Percentiles rank a stretch among this genome's conserved stretches.
Evolutionary conservation across 208 protist genomes (phyloP).

Genomic region (Leishmania arabica): DNA sequence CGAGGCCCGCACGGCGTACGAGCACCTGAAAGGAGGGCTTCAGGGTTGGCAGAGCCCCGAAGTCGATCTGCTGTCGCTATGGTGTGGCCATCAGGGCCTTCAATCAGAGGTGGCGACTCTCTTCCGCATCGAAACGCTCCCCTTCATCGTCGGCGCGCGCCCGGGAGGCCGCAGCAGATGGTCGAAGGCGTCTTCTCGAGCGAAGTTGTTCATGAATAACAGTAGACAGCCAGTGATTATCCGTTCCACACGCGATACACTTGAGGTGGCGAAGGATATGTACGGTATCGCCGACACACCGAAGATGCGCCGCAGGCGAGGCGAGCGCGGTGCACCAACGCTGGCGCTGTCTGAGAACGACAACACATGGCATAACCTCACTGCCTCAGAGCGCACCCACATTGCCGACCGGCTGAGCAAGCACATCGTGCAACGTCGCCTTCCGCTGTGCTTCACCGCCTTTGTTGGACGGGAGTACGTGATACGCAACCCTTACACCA

Average conservation of each 20-base stretch:
- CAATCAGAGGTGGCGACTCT: conserved; percentile 65
- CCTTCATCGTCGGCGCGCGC: conserved; percentile 62
- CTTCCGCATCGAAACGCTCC: conserved; percentile 57
- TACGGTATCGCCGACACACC: conserved; percentile 27
- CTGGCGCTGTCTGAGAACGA: not conserved
- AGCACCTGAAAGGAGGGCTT: conserved; percentile 33
- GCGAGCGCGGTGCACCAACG: not conserved
- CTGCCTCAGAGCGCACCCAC: conserved; percentile 6
- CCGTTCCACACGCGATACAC: conserved; percentile 13
- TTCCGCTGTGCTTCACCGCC: conserved; percentile 66
- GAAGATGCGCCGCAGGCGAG: not conserved
- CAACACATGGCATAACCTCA: conserved; percentile 37
- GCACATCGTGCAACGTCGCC: conserved; percentile 38
- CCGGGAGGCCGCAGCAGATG: conserved; percentile 9
- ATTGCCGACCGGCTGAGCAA: conserved; percentile 24
- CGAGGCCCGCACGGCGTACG: conserved; percentile 37
- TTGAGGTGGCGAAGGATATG: conserved; percentile 12
- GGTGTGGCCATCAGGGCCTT: conserved; percentile 71
- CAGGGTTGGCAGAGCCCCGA: conserved; percentile 64
- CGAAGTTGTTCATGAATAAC: not conserved
- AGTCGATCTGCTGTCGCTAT: conserved; percentile 74
- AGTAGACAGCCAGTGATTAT: conserved; percentile 17
- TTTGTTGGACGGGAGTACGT: conserved; percentile 50
- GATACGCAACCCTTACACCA: conserved; percentile 39
- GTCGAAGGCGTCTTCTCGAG: not conserved